Percentiles rank a stretch among this genome's conserved stretches.
Conservation (phyloP, 2,329 filamentous ascomycete species). For the Colletotrichum sp. region DNA sequence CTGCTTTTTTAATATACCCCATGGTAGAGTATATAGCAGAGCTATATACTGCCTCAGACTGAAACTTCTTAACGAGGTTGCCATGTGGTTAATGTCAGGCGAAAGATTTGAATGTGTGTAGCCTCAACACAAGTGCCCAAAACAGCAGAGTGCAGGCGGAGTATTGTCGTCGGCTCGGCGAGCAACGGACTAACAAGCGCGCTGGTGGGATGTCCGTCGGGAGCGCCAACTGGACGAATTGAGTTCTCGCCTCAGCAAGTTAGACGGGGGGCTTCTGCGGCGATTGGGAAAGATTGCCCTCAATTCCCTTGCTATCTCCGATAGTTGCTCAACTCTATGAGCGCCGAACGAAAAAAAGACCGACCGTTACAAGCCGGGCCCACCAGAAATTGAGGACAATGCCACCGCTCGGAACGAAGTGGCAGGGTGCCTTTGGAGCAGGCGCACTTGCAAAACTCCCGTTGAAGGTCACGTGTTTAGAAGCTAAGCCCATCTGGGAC, state of each 20-base stretch:
- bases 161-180: not conserved
- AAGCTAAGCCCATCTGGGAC: slow-evolving; percentile 28
- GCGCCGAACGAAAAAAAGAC: not conserved
- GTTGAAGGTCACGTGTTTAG: slow-evolving; percentile 29
- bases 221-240: not conserved
- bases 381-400: not conserved
- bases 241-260: not conserved
- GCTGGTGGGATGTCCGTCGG: not conserved
- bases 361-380: slow-evolving; percentile 15
- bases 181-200: not conserved
- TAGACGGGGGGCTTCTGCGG: not conserved
- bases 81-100: too few species aligned
- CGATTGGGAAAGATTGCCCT: not conserved
- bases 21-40: slow-evolving; percentile 12
- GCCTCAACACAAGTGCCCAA: not conserved
- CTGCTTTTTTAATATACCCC: slow-evolving; percentile 18
- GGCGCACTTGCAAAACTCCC: slow-evolving; percentile 18
- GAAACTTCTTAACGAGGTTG: not conserved
- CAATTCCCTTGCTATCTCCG: slow-evolving; percentile 13
- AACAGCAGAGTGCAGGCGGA: not conserved
- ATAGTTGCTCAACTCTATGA: slow-evolving; percentile 2
- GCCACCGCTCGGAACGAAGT: not conserved
- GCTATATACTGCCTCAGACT: slow-evolving; percentile 2
- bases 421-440: not conserved
- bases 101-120: not conserved